phyloP scores from a whole-genome alignment of 1,284 basidiomycete species.

The Boletus holoroseus region DNA sequence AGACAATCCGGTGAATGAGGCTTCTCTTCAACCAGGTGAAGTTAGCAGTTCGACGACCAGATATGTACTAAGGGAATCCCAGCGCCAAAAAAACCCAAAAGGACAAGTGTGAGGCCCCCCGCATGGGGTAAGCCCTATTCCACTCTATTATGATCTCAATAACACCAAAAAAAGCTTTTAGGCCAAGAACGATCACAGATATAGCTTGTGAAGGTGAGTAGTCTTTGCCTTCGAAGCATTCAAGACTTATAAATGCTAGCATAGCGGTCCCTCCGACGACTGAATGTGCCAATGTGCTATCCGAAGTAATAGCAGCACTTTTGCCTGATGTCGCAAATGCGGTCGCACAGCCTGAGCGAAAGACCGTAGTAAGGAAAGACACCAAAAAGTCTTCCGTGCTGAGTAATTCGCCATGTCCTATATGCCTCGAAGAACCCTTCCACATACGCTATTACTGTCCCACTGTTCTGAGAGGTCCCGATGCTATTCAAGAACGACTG shows the following conservation, averaged over 20 bases:
- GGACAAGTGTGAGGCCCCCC: background rate
- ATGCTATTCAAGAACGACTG: constrained; percentile 38
- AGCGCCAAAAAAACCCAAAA: background rate
- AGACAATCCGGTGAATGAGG: background rate
- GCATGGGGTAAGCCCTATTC: constrained; percentile 13
- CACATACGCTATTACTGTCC: constrained; percentile 42
- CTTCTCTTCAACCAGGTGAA: constrained; percentile 14
- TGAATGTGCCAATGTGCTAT: constrained; percentile 16
- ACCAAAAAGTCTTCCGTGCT: constrained; percentile 4
- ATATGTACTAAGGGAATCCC: constrained; percentile 2
- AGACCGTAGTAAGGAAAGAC: constrained; percentile 8
- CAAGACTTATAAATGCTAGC: constrained; percentile 22
- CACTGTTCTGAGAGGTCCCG: constrained; percentile 36
- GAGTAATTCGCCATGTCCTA: constrained; percentile 32
- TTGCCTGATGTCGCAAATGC: constrained; percentile 7
- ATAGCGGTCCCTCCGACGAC: constrained; percentile 27
- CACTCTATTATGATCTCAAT: constrained; percentile 2
- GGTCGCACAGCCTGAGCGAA: constrained; percentile 8
- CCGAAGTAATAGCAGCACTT: constrained; percentile 26
- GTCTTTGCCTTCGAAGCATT: constrained; percentile 4
- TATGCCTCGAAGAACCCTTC: constrained; percentile 37
- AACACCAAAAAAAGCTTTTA: constrained; percentile 13
- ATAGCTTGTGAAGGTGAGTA: constrained; percentile 24
- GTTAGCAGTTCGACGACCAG: background rate
- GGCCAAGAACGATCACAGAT: background rate